Percentiles rank a stretch among this genome's conserved stretches.
Conservation (phyloP, 1,139 yeast genomes). For the Saccharomyces hybrid region DNA sequence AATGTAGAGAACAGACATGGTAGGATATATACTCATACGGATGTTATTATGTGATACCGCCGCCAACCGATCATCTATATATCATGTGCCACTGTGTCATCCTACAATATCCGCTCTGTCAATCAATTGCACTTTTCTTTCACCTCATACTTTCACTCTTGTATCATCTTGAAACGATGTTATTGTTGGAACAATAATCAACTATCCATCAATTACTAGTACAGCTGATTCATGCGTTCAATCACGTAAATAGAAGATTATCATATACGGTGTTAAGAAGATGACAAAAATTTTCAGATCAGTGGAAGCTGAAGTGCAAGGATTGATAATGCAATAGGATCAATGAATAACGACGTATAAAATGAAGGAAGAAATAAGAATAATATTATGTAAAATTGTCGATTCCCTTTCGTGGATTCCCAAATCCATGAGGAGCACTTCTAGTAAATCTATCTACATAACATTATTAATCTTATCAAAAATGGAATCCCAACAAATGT, state of each 20-base stretch:
- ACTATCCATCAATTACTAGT: neutral
- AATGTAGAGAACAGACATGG: too few relatives aligned
- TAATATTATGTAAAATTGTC: neutral
- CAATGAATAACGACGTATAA: neutral
- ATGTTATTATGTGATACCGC: too few relatives aligned
- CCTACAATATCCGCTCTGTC: too few relatives aligned
- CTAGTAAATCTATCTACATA: neutral
- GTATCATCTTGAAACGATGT: too few relatives aligned
- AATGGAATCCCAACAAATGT: too few relatives aligned
- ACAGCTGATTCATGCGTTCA: neutral
- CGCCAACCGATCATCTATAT: too few relatives aligned
- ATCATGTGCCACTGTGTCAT: too few relatives aligned
- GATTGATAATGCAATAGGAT: neutral
- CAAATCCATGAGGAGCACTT: neutral
- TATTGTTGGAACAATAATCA: neutral
- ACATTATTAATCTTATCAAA: too few relatives aligned
- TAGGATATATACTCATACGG: too few relatives aligned
- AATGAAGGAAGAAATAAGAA: neutral
- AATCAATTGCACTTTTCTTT: too few relatives aligned
- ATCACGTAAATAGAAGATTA: neutral
- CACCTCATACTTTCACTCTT: too few relatives aligned
- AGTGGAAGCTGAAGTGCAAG: neutral
- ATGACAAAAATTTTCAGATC: neutral
- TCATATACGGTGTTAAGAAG: neutral
- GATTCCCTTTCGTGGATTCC: neutral